Evolutionary conservation across 108 stramenopile genomes (phyloP), one percentile per base, ranked within the genome.

Genomic region (Pseudonitzschia multiseries): DNA sequence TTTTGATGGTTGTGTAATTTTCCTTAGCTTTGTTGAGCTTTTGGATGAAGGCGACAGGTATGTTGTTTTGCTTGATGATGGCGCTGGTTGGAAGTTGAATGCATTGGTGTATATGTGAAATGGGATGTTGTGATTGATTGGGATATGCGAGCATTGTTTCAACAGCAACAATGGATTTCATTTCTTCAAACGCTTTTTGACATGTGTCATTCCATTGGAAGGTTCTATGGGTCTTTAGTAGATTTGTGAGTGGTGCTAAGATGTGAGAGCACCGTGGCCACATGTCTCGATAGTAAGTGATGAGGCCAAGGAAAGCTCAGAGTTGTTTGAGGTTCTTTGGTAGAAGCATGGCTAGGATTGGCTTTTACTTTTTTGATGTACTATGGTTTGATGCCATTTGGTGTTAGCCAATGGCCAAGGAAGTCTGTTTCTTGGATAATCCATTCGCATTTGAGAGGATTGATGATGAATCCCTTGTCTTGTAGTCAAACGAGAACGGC

Each of bases 241-340:
- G 28, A n/a, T 75, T 83, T 42, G 42, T 42, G 33, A 87, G 76
- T 36, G 87, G 82, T 4, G 84, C 84, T 22, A 84, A 61, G 14
- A 83, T 24, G 22, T 87, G 70, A 3, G 69, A 71, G 22, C 83
- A 51, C 6, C 10, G 42, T 40, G 41, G 33, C 79, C 79, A 86
- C 64, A 86, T 73, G 60, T 84, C 86, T 28, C 70, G 72, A 70
- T 87, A 84, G 56, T 83, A 84, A 15, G 82, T 82, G 8, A 83
- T 61, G 61, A 75, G 70, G 0, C 79, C 85, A 22, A 80, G 36
- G 26, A 86, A 82, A 8, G 46, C 54, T 17, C 63, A n/a, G 1
- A 84, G 28, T 54, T 81, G 77, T 70, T 65, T 63, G 2, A 65
- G 59, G 1, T 41, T 68, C 21, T 41, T 73, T 5, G 79, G 83